A percentile compares a stretch with the other conserved stretches of the same genome.
phyloP scores from a whole-genome alignment of 305 asterid genomes.

The Nicotiana rustica region DNA sequence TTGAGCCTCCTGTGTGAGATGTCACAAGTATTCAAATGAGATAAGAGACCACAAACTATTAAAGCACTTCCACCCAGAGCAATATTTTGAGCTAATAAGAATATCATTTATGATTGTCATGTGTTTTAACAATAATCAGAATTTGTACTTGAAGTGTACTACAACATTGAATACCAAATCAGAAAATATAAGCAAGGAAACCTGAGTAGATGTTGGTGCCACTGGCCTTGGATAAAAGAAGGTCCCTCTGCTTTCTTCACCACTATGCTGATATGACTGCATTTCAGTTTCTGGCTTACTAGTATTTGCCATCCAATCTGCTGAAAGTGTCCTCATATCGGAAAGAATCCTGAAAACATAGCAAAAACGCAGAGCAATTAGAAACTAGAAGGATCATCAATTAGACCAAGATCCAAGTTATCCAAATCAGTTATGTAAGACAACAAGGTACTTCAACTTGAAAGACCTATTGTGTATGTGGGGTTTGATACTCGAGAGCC shows the following conservation, averaged over 20 bases:
- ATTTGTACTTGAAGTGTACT: neutral
- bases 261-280: conserved; percentile 77
- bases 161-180: conserved; percentile 33
- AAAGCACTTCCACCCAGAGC: conserved; percentile 24
- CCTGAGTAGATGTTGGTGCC: conserved; percentile 99
- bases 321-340: conserved; percentile 98
- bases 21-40: conserved; percentile 27
- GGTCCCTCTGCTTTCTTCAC: conserved; percentile 87
- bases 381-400: conserved; percentile 27
- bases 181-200: conserved; percentile 45
- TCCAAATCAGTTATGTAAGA: conserved; percentile 4
- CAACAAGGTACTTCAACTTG: neutral
- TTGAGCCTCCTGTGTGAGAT: neutral
- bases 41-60: conserved; percentile 24
- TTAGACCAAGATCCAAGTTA: neutral
- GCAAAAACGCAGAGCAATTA: conserved; percentile 25
- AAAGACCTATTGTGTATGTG: neutral
- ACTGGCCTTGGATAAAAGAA: conserved; percentile 94
- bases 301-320: conserved; percentile 99
- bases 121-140: neutral
- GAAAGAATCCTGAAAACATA: conserved; percentile 86
- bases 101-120: neutral
- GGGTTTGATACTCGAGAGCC: neutral
- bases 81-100: conserved; percentile 17
- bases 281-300: conserved; percentile 84